Base-by-base conservation (phyloP, 1,284 basidiomycete species). In the Earliella scabrosa region DNA sequence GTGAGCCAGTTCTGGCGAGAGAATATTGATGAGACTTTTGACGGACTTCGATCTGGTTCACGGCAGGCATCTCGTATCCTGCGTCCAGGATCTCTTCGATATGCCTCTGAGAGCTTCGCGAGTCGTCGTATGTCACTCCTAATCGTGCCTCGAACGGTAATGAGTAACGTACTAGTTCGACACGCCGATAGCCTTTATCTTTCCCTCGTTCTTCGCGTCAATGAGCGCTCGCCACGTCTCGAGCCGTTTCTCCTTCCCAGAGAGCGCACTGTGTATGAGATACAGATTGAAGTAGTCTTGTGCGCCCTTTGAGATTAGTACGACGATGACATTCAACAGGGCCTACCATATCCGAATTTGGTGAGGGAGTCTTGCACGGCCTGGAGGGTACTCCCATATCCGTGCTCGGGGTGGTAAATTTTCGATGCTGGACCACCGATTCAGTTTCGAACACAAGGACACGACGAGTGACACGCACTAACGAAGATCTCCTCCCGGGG, bases 31-130 rank as follows among this genome's bases (percentile, higher is more conserved):
- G n/a, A n/a, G n/a, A n/a, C n/a, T n/a, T n/a, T n/a, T 16, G 10
- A 20, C 34, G 24, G 63, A 84, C 87, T 77, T 95, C 89, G 50
- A 95, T 85, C 69, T 96, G 93, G 71, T 95, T 94, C 46, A 95
- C 85, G 1, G 85, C 76, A 1, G 93, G 93, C 65, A 80, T 69
- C 63, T 82, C 80, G 46, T 81, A 74, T 16, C 86, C 86, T 0
- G 84, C 84, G 0, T 72, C 73, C 38, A 77, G 77, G 27, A 96
- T 86, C 66, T 92, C 87, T 67, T 92, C 81, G 8, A 96, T 79
- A 67, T 96, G 93, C 49, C 85, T 81, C 36, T 90, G 73, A 9
- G 82, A 82, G 66, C 90, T 92, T 32, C 7, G 20, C 1, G 20
- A 3, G 16, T 3, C 36, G 32, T 18, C 16, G 16, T 16, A 3